These are phyloP conservation scores for Benincasa hispida DNA, from an alignment of 306 rosid species.

Conservation along the genomic window DNA sequence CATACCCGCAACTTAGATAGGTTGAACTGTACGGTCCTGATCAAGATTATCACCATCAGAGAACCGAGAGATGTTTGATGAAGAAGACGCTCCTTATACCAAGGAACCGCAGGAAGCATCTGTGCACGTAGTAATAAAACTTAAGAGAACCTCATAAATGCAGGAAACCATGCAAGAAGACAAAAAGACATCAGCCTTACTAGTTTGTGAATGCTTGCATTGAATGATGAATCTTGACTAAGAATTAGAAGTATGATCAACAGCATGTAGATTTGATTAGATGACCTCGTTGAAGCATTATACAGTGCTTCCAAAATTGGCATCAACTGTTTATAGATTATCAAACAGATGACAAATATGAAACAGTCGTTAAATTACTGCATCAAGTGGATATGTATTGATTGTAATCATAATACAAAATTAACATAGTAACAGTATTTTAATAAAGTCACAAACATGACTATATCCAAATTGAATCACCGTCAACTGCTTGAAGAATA, in stretches of 20 bases:
- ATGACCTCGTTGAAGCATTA: conserved; percentile 65
- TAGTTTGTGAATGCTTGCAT: conserved; percentile 95
- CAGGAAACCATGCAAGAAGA: not conserved
- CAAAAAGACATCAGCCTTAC: conserved; percentile 20
- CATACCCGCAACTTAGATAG: conserved; percentile 91
- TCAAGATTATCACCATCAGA: conserved; percentile 80
- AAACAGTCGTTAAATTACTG: not conserved
- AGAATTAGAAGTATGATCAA: conserved; percentile 88
- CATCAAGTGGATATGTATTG: not conserved
- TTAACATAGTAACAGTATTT: not conserved
- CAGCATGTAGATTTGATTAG: conserved; percentile 97
- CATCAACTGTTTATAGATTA: conserved; percentile 48
- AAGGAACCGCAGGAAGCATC: conserved; percentile 77
- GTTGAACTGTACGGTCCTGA: conserved; percentile 95
- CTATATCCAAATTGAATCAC: not conserved
- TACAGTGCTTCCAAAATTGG: conserved; percentile 95
- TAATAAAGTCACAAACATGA: not conserved
- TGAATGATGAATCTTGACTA: conserved; percentile 95
- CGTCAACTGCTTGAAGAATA: not conserved
- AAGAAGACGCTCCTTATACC: conserved; percentile 98
- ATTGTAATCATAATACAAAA: not conserved
- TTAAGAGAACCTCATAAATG: conserved; percentile 14
- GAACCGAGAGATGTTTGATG: conserved; percentile 96
- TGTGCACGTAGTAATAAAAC: conserved; percentile 26
- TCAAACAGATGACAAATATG: not conserved